Percentiles rank a stretch among this genome's conserved stretches.
These are phyloP conservation scores for Antitrichia curtipendula DNA, from an alignment of 225 moss, liverwort and hornwort genomes.

Conservation along the genomic window DNA sequence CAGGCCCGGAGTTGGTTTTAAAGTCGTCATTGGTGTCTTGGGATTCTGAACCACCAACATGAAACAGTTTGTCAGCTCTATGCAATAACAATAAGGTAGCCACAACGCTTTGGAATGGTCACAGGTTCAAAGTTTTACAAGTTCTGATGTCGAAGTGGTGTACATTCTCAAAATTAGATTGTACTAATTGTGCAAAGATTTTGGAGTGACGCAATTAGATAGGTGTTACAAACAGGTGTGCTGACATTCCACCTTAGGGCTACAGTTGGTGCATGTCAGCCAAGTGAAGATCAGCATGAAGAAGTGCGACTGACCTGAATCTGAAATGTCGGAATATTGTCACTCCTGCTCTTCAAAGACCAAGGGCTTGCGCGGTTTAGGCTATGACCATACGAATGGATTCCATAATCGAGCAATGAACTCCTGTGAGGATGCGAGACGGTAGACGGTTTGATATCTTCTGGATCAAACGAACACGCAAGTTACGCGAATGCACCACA, in stretches of 20 bases:
- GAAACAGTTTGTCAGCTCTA: constrained; percentile 22
- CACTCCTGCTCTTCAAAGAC: constrained; percentile 17
- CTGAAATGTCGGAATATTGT: constrained; percentile 38
- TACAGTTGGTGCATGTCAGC: neutral
- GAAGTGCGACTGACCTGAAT: constrained; percentile 26
- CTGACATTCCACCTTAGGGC: neutral
- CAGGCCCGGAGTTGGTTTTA: constrained; percentile 8
- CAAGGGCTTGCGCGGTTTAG: constrained; percentile 14
- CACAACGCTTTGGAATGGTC: neutral
- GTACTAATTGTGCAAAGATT: neutral
- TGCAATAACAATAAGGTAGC: neutral
- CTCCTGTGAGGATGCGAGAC: neutral
- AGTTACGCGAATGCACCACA: neutral
- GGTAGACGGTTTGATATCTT: constrained; percentile 20
- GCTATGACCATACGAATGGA: constrained; percentile 2
- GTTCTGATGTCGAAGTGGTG: neutral
- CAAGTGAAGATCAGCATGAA: neutral
- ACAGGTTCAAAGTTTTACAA: neutral
- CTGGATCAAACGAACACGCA: neutral
- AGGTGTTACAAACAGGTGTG: neutral
- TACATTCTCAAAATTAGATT: neutral
- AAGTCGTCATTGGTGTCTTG: constrained; percentile 37
- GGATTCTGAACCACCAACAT: constrained; percentile 37
- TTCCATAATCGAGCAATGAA: constrained; percentile 1
- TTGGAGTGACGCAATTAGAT: neutral